Evolutionary conservation across 768 basidiomycete species (phyloP), one percentile per base, ranked within the genome.

Genomic region (Lanmaoa pseudosensibilis): DNA sequence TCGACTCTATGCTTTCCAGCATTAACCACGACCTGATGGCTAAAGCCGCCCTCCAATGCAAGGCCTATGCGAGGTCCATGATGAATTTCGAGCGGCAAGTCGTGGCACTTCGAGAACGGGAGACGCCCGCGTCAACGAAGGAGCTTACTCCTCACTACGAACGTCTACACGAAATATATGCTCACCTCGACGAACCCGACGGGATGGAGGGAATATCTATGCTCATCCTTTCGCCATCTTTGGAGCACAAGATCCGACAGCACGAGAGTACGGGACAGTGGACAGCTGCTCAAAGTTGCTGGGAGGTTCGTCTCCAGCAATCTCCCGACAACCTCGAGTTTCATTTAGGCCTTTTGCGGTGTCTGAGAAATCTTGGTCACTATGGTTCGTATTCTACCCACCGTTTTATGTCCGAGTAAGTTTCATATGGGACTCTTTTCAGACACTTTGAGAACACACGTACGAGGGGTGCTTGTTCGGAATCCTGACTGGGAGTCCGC

Each of bases 231-330:
- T 85, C 90, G 0, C 97, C 97, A 0, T 91, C 92, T 4, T 72
- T 98, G 46, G 92, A 98, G 61, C 93, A 97, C 71, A 94, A 97
- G 71, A 98, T 99, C 57, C 87, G 97, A 41, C 91, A 98, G 66
- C 97, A 99, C 65, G 97, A 99, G 71, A 95, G 90, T 61, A 96
- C 91, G 3, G 97, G 97, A 0, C 81, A 87, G 41, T 99, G 97
- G 97, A 98, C 97, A 2, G 90, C 94, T 10, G 96, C 97, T 9
- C 97, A 98, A 72, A 98, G 96, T 66, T 99, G 97, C 65, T 99
- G 97, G 97, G 97, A 99, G 72, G 87, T 98, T 13, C 83, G 88
- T 46, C 78, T 99, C 16, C 96, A 98, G 67, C 86, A 92, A 55
- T 85, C 86, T 21, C 95, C 96, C 0, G 86, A 96, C 64, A 94